Evolutionary conservation across 257 asterid genomes (phyloP).

Genomic region (Schizonepeta tenuifolia): DNA sequence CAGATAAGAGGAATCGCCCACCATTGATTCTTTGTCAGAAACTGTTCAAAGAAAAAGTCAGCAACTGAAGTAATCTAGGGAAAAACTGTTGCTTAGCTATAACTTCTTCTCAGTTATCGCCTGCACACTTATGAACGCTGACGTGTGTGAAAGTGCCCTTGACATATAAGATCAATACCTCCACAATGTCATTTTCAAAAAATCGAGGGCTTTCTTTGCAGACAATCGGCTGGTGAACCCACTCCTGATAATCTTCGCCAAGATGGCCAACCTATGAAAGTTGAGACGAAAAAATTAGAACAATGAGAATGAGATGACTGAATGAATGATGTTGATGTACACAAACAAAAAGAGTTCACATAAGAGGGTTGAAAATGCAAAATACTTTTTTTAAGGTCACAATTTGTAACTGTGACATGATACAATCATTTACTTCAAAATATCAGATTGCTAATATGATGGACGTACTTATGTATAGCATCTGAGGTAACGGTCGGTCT

Average conservation of each 20-base stretch:
- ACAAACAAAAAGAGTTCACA: neutral
- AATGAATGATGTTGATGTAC: neutral
- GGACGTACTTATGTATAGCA: neutral
- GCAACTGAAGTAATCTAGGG: neutral
- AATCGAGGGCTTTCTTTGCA: constrained; percentile 89
- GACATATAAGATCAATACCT: constrained; percentile 48
- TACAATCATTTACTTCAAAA: neutral
- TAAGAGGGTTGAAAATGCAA: constrained; percentile 3
- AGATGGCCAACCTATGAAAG: constrained; percentile 86
- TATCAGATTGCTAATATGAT: neutral
- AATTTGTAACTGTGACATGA: neutral
- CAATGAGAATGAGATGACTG: neutral
- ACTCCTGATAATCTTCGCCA: constrained; percentile 83
- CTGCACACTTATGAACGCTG: neutral
- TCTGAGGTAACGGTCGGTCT: neutral
- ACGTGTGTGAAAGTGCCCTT: neutral
- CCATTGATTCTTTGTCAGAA: constrained; percentile 75
- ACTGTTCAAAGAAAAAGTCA: constrained; percentile 48
- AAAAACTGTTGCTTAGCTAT: neutral
- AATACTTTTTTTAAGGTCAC: neutral
- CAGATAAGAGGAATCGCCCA: constrained; percentile 83
- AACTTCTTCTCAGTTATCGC: neutral
- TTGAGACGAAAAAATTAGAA: neutral
- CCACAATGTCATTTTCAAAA: constrained; percentile 77
- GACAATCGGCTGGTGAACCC: constrained; percentile 96